Base-by-base conservation (phyloP, 768 basidiomycete species). In the Trametes cingulata region DNA sequence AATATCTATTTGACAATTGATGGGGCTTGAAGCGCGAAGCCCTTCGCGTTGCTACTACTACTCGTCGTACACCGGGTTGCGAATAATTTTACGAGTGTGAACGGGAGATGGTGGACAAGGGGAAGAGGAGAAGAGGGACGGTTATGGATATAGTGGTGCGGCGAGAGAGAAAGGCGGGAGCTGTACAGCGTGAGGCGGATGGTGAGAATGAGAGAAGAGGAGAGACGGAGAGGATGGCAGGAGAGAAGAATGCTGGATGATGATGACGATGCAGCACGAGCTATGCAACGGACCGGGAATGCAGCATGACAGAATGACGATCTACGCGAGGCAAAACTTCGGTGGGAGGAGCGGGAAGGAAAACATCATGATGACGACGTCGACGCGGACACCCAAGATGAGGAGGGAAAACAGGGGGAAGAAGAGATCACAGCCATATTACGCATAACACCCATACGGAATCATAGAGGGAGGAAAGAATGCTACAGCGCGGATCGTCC, bases 11-110 rank as follows among this genome's bases (percentile, higher is more conserved):
- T 36, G 50, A 51, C 36, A 57, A 62, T 63, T 63, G 77, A 64
- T 67, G 79, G 78, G 78, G 73, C 78, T 78, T 77, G 68, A 68
- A 63, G 37, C 56, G 79, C 79, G 79, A 80, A 80, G 79, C 80
- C 79, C 79, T 80, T 80, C 80, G 79, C 78, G 69, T 45, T 35
- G 25, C 42, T 61, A 45, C 59, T 60, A 48, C 52, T 54, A n/a
- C 65, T 60, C 56, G 58, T 52, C 56, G 65, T 56, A 52, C 64
- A 65, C 58, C 51, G 62, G 52, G 55, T 55, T 19, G 39, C 48
- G 49, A 56, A 47, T 53, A 63, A 67, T 45, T 57, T 62, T 62
- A 62, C 58, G 50, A 61, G 58, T 47, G 51, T 57, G 50, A 40
- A 46, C 43, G 42, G 43, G 52, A 49, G 63, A 55, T 48, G 56